Evolutionary conservation across 805 yeast genomes (phyloP), one percentile per base, ranked within the genome.

Genomic region (Hermanozyma aechmeae): DNA sequence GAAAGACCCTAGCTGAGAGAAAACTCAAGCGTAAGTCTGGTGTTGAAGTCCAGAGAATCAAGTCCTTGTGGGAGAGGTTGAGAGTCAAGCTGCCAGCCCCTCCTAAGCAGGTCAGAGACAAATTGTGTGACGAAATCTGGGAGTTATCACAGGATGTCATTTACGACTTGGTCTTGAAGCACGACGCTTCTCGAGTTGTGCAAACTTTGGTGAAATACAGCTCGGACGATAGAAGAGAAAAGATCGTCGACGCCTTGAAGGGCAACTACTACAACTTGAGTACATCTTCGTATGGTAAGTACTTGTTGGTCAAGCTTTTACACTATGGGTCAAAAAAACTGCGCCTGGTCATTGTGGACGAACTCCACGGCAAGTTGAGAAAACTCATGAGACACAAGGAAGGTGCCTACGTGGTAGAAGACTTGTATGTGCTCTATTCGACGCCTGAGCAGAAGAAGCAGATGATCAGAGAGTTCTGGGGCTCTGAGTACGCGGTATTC

Each of bases 401-500:
- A 67, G 98, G 96, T 58, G 97, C 97, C 10, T 86, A 89, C 48
- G 97, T 89, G 23, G 86, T 87, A 40, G 97, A 89, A 58, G 98
- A 89, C 65, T 66, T 84, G 47, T 89, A 67, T 51, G 83, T 84
- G 15, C 71, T 86, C 33, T 89, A 87, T 55, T 75, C 96, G 8
- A 74, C 85, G 15, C 71, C 79, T 17, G 83, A 78, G 38, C 97
- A 89, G 58, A 82, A 74, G 55, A 73, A 74, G 32, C 95, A 84
- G 58, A 87, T 89, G 81, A 75, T 89, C 41, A 76, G 92, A 57
- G 98, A 89, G 60, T 89, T 89, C 52, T 89, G 94, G 85, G 98
- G 97, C 31, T 73, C 95, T 9, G 94, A 85, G 58, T 89, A 80
- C 53, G 96, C 96, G 13, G 76, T 84, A 9, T 89, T 89, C 64